Evolutionary conservation across 306 rosid species (phyloP).

Genomic region (Crataegus laevigata): DNA sequence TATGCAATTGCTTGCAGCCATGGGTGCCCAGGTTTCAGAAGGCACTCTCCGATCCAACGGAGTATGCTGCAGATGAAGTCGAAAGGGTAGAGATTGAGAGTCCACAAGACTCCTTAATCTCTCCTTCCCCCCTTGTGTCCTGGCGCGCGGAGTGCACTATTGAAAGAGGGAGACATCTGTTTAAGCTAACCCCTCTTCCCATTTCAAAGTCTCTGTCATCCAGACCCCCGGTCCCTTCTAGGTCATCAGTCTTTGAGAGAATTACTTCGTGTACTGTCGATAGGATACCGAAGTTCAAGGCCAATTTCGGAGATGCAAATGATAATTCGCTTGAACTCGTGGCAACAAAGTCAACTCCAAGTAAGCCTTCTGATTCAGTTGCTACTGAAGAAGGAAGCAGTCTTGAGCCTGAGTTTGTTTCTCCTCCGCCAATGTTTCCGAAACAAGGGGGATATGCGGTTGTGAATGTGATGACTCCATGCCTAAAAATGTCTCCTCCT

Average conservation of each 20-base stretch:
- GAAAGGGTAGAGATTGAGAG: constrained; percentile 28
- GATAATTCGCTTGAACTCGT: constrained; percentile 25
- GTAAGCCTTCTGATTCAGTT: constrained; percentile 37
- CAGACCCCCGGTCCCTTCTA: constrained; percentile 37
- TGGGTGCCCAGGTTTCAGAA: constrained; percentile 70
- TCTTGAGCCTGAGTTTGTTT: constrained; percentile 23
- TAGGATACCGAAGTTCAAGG: constrained; percentile 16
- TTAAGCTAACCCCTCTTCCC: constrained; percentile 91
- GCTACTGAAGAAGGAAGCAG: constrained; percentile 21
- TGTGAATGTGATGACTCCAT: constrained; percentile 58
- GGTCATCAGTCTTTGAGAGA: constrained; percentile 31
- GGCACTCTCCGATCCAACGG: constrained; percentile 26
- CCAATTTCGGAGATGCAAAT: constrained; percentile 24
- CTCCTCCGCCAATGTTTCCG: constrained; percentile 23
- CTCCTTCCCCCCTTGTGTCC: constrained; percentile 93
- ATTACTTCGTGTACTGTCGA: constrained; percentile 24
- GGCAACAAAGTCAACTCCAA: constrained; percentile 27
- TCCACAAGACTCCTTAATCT: constrained; percentile 46
- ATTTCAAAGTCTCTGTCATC: constrained; percentile 54
- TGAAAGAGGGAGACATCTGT: constrained; percentile 73
- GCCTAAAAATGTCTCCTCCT: constrained; percentile 80
- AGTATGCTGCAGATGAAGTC: constrained; percentile 12
- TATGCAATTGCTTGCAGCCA: constrained; percentile 48
- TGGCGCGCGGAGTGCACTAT: constrained; percentile 84
- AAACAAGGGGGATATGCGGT: constrained; percentile 42